These are phyloP conservation scores for Chrysanthemum makinoi DNA, from an alignment of 129 eudicot genomes.

Conservation along the genomic window DNA sequence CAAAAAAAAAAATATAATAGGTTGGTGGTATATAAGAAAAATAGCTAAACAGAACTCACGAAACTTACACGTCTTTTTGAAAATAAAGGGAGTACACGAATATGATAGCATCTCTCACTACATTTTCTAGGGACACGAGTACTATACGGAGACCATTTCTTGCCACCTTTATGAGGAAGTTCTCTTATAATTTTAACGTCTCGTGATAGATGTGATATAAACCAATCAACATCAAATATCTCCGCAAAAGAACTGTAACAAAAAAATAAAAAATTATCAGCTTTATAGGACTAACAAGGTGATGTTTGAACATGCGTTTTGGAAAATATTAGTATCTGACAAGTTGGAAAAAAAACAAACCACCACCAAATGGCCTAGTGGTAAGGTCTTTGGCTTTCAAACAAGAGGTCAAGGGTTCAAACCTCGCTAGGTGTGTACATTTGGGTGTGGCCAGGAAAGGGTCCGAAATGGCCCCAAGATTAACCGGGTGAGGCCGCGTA, in stretches of 20 bases:
- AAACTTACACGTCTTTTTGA: constrained; percentile 72
- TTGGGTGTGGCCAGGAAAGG: no score
- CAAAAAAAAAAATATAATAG: constrained; percentile 2
- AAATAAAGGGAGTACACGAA: constrained; percentile 70
- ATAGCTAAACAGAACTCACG: not conserved
- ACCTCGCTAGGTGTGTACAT: no score
- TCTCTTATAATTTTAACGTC: constrained; percentile 78
- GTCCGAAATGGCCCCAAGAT: no score
- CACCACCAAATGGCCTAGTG: no score
- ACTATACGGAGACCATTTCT: constrained; percentile 58
- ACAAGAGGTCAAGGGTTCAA: no score
- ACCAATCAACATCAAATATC: constrained; percentile 91
- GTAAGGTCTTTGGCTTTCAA: no score
- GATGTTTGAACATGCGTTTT: not conserved
- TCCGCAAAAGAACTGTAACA: constrained; percentile 76
- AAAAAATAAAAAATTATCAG: constrained; percentile 21
- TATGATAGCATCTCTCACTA: constrained; percentile 67
- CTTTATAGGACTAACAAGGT: not conserved
- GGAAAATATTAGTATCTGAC: not conserved
- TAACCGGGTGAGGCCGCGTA: no score
- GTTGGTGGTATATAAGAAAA: not conserved
- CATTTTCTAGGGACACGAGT: constrained; percentile 96
- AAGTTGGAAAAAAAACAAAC: no score
- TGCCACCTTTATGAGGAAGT: constrained; percentile 72
- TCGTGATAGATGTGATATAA: constrained; percentile 62